Percentiles rank a stretch among this genome's conserved stretches.
Conservation (phyloP, 371 early-diverging fungal genomes). For the Rhizomucor pusillus region DNA sequence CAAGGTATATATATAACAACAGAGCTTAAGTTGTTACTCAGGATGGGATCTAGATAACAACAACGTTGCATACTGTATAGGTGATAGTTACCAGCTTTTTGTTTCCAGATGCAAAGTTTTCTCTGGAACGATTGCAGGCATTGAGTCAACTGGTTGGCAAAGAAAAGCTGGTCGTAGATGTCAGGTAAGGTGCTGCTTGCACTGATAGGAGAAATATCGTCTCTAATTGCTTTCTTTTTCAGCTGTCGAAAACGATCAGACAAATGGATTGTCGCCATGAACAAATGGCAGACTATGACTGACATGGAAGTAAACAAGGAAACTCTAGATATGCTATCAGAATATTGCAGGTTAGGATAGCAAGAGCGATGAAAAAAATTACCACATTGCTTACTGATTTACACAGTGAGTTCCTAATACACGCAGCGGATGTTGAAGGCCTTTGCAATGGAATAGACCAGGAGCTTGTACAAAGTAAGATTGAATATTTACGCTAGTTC, state of each 20-base stretch:
- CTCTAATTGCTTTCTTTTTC: neutral
- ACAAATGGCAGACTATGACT: conserved; percentile 96
- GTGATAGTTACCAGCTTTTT: conserved; percentile 95
- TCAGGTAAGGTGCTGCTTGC: conserved; percentile 49
- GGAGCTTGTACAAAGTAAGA: conserved; percentile 76
- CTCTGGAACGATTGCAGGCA: conserved; percentile 58
- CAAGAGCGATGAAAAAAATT: conserved; percentile 3
- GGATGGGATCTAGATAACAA: too few species aligned
- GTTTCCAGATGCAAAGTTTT: conserved; percentile 80
- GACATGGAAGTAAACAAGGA: conserved; percentile 80
- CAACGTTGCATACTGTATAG: conserved; percentile 19
- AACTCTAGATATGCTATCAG: conserved; percentile 58
- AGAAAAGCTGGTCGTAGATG: conserved; percentile 87
- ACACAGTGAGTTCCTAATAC: conserved; percentile 88
- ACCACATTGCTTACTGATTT: neutral
- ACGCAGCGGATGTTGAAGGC: conserved; percentile 98
- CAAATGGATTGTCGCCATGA: conserved; percentile 93
- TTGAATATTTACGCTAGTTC: too few species aligned
- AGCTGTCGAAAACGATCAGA: conserved; percentile 77
- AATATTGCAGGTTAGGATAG: conserved; percentile 69
- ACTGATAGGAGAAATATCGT: too few species aligned
- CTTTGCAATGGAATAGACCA: conserved; percentile 91
- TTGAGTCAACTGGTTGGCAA: conserved; percentile 70
- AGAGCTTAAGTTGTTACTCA: neutral
- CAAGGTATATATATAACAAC: conserved; percentile 50